Evolutionary conservation across 768 basidiomycete species (phyloP), one percentile per base, ranked within the genome.

Genomic region (Boletus sp.): DNA sequence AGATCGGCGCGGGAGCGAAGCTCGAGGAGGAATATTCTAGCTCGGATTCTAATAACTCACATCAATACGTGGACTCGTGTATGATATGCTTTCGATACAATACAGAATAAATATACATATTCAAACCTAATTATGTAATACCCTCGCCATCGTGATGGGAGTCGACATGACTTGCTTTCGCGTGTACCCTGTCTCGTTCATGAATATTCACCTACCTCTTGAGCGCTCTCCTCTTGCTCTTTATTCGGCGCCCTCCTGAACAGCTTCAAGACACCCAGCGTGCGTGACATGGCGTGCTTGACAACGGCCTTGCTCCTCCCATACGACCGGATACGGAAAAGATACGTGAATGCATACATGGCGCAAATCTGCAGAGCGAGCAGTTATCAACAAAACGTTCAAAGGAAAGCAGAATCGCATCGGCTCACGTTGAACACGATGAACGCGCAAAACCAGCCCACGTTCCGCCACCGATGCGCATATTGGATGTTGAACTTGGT

Each of bases 401-500:
- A 29, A 14, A 17, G 1, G 12, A 14, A 11, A 7, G n/a, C 15
- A 5, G 9, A n/a, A 32, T 50, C 3, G 18, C 6, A 18, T 20
- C 6, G 4, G 71, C 79, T 50, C 58, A 80, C 80, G 50, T 80
- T 80, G 50, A 80, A 81, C 30, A 57, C 60, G 35, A 75, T 69
- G 49, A 75, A 79, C 3, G 67, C 78, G 58, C 71, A 72, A 62
- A 84, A 64, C 44, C 83, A 59, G 6, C 79, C 80, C 36, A 80
- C 71, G 64, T 82, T 62, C 29, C 80, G 70, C 80, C 81, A 83
- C 37, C 70, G 71, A 48, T 79, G 70, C 57, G 73, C 57, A 57
- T 86, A 91, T 46, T 68, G 76, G 33, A 90, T 86, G 61, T 85
- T 86, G 72, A 91, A 88, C 58, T 0, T 40, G 4, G 17, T 7